These are phyloP conservation scores for Capillidium rhysosporum DNA, from an alignment of 371 early-diverging fungal genomes.

Conservation along the genomic window DNA sequence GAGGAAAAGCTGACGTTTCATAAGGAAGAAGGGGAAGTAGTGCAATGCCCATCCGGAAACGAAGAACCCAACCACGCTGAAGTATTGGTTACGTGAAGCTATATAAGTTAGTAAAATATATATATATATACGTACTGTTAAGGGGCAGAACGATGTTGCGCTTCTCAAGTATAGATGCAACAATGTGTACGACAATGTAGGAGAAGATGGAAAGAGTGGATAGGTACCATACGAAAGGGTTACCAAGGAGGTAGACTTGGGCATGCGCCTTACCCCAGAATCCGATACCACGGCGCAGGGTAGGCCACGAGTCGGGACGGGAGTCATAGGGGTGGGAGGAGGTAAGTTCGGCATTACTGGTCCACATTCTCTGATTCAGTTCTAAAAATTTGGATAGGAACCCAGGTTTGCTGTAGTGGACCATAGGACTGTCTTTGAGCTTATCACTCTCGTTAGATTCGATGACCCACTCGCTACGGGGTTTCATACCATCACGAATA, in stretches of 20 bases:
- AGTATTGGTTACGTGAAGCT: conserved; percentile 22
- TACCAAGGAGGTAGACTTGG: conserved; percentile 91
- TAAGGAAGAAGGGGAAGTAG: conserved; percentile 86
- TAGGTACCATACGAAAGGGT: conserved; percentile 83
- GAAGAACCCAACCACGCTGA: conserved; percentile 54
- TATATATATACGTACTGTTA: conserved; percentile 13
- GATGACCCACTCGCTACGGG: conserved; percentile 45
- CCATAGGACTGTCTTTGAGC: conserved; percentile 16
- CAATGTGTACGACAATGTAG: conserved; percentile 32
- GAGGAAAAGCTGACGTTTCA: conserved; percentile 84
- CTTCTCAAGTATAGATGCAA: conserved; percentile 40
- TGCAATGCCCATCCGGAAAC: conserved; percentile 76
- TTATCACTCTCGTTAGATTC: conserved; percentile 22
- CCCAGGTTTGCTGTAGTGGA: conserved; percentile 14
- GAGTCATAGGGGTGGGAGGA: conserved; percentile 78
- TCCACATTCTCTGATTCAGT: conserved; percentile 73
- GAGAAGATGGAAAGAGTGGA: conserved; percentile 37
- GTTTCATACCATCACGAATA: conserved; percentile 32
- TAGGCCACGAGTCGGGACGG: conserved; percentile 64
- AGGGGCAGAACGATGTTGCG: conserved; percentile 52
- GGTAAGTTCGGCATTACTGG: conserved; percentile 69
- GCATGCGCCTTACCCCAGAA: conserved; percentile 53
- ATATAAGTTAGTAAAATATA: neutral
- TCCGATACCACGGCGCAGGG: conserved; percentile 63
- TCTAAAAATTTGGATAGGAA: conserved; percentile 78